Evolutionary conservation across 495 filamentous ascomycete species (phyloP).

Genomic region (Tuber indicum): DNA sequence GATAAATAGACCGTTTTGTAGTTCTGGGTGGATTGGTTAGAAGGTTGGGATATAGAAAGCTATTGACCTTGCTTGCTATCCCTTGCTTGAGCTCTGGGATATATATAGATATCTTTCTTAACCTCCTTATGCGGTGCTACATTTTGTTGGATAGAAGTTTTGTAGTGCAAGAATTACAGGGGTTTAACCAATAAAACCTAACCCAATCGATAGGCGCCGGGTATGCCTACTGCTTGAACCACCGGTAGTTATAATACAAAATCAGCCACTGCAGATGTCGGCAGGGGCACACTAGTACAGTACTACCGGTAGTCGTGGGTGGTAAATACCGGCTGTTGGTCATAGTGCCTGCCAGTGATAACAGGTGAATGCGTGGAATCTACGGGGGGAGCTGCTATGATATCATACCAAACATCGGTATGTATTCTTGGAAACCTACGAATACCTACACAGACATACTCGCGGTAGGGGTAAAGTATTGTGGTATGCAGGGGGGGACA

Average conservation of each 20-base stretch:
- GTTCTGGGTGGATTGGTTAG: neutral
- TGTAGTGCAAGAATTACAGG: neutral
- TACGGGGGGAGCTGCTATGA: neutral
- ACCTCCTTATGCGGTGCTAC: neutral
- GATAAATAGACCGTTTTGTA: constrained; percentile 59
- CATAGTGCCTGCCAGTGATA: neutral
- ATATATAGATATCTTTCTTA: neutral
- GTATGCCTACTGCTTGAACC: neutral
- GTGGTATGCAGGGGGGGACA: too few relatives aligned
- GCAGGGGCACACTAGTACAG: neutral
- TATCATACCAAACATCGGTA: neutral
- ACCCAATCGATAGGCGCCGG: neutral
- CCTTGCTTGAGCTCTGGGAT: neutral
- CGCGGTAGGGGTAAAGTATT: too few relatives aligned
- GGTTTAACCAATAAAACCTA: neutral
- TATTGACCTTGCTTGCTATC: neutral
- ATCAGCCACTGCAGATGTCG: neutral
- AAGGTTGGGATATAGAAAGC: neutral
- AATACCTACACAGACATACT: neutral
- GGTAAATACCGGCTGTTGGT: neutral
- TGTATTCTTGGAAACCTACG: neutral
- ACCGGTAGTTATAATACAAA: neutral
- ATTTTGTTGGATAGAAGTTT: neutral
- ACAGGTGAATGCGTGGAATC: neutral
- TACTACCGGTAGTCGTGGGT: neutral